These are phyloP conservation scores for Leccinum rimulosum DNA, from an alignment of 768 basidiomycete genomes.

Conservation along the genomic window DNA sequence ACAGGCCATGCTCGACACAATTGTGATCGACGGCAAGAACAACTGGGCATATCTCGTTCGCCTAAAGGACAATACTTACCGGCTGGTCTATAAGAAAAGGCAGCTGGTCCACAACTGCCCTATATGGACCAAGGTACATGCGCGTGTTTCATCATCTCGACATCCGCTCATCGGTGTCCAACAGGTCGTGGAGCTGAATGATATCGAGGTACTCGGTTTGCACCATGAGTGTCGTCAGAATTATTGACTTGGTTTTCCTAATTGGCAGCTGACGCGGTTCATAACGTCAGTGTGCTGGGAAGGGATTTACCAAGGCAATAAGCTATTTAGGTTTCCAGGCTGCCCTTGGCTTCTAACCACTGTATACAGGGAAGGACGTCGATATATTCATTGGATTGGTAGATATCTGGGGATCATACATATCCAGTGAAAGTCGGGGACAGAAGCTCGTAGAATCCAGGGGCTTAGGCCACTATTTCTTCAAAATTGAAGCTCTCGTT, in stretches of 20 bases:
- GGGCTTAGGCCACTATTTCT: slow-evolving; percentile 29
- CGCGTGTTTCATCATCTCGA: background rate
- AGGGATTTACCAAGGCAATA: slow-evolving; percentile 28
- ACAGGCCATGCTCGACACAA: slow-evolving; percentile 33
- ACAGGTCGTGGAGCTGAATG: slow-evolving; percentile 30
- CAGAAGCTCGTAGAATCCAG: slow-evolving; percentile 31
- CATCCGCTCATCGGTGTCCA: slow-evolving; percentile 3
- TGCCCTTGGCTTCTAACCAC: background rate
- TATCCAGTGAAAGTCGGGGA: slow-evolving; percentile 27
- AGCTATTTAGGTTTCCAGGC: background rate
- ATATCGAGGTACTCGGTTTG: slow-evolving; percentile 26
- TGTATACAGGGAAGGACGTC: slow-evolving; percentile 22
- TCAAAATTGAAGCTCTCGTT: slow-evolving; percentile 29
- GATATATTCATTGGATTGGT: slow-evolving; percentile 29
- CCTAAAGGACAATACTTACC: slow-evolving; percentile 25
- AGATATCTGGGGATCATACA: slow-evolving; percentile 22
- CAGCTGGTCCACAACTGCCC: slow-evolving; percentile 16
- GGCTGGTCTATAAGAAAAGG: slow-evolving; percentile 28
- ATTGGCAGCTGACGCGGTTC: slow-evolving; percentile 26
- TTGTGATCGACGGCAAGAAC: slow-evolving; percentile 29
- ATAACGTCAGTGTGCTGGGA: slow-evolving; percentile 23
- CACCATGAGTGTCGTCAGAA: background rate
- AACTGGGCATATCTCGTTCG: slow-evolving; percentile 36
- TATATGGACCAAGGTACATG: slow-evolving; percentile 32
- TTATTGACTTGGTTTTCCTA: background rate